phyloP scores from a whole-genome alignment of 352 stramenopile species.

The Saprolegnia diclina region DNA sequence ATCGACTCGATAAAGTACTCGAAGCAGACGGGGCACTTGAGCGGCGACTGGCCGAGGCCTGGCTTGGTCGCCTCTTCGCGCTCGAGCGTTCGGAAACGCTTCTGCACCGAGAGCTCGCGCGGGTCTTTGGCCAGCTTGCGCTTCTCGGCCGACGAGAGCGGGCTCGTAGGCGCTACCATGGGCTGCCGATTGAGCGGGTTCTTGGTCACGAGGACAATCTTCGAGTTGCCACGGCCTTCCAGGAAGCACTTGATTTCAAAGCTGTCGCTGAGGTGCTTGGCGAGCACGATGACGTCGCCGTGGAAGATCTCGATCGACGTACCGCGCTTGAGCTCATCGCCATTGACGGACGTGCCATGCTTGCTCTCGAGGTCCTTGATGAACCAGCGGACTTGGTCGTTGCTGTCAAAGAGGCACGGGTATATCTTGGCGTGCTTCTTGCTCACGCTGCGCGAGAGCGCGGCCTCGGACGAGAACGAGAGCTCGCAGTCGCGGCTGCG shows the following conservation, averaged over 20 bases:
- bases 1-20: constrained; percentile 74
- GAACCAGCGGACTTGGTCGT: constrained; percentile 40
- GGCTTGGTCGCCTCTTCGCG: background rate
- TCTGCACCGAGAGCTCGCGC: constrained; percentile 12
- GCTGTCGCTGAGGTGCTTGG: constrained; percentile 20
- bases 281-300: constrained; percentile 63
- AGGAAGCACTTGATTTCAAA: constrained; percentile 23
- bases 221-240: constrained; percentile 19
- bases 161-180: background rate
- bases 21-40: constrained; percentile 77
- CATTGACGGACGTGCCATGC: constrained; percentile 77
- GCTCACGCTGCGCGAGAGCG: constrained; percentile 15
- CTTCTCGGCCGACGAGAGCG: constrained; percentile 5
- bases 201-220: constrained; percentile 13
- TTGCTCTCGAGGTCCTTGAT: constrained; percentile 74
- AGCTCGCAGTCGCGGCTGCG: constrained; percentile 25
- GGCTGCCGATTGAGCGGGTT: constrained; percentile 6
- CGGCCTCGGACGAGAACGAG: constrained; percentile 22
- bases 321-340: constrained; percentile 46
- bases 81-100: constrained; percentile 21
- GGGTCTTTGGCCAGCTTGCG: background rate
- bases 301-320: constrained; percentile 56
- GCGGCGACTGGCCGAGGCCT: constrained; percentile 26
- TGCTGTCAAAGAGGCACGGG: constrained; percentile 23
- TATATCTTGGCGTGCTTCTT: constrained; percentile 27